Base-by-base conservation (phyloP, 2,329 filamentous ascomycete species). In the Davidsoniella eucalypti region DNA sequence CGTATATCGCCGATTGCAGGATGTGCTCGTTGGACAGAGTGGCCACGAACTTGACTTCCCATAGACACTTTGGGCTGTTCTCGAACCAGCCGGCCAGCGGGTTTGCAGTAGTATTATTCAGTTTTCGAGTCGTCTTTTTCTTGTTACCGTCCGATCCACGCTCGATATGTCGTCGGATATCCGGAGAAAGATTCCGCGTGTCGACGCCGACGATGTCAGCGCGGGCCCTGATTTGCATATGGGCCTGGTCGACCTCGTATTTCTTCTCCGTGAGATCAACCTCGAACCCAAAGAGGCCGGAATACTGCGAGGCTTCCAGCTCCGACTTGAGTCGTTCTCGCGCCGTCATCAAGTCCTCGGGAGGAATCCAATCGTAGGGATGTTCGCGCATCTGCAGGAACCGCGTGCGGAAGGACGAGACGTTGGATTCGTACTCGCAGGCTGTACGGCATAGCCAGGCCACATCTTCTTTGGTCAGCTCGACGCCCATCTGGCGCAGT, bases 11-110 rank as follows among this genome's bases (percentile, higher is more conserved):
- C 9, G 55, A 55, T 37, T 63, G 61, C 9, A 62, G 40, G 12
- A 58, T 45, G 14, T 63, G 56, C 39, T 59, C 54, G 8, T 56
- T 54, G 10, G 57, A 53, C 10, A 63, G 55, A 5, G 55, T 12
- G 3, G 54, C 54, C 4, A 60, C 58, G 51, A 62, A 62, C 37
- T 63, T 63, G 44, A 62, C 57, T 53, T 62, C 60, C 59, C 59
- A 61, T 21, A 62, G 45, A 10, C 53, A 41, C 14, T 55, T 41
- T 14, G 43, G 14, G 10, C 33, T 17, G 8, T 41, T 16, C 1
- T 39, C 47, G 9, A 25, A 16, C 6, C 17, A 21, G 25, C 16
- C 3, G 12, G 23, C 10, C 4, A 38, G 26, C 17, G 26, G 38
- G 8, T n/a, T 39, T n/a, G 37, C 21, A 7, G 8, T 16, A 33